Conservation (phyloP, 2,329 filamentous ascomycete species). For the Akanthomyces uredinophilus region DNA sequence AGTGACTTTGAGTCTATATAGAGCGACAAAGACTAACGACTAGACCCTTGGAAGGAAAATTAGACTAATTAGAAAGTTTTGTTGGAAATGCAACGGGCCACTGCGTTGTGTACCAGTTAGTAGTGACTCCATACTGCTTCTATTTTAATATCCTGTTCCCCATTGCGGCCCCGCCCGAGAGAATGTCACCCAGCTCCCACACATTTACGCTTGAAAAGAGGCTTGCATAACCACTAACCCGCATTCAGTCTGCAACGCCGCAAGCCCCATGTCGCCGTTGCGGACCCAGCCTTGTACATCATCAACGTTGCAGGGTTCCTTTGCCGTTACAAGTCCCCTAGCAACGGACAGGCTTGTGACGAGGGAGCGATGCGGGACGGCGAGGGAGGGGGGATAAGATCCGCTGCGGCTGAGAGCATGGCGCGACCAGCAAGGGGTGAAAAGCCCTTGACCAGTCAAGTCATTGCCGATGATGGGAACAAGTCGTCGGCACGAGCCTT, state of each 20-base stretch:
- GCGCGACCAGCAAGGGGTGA: neutral
- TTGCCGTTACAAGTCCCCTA: neutral
- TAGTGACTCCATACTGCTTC: too few relatives aligned
- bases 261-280: neutral
- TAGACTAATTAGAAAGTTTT: too few relatives aligned
- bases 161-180: too few relatives aligned
- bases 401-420: neutral
- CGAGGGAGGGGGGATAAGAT: neutral
- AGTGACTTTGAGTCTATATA: conserved; percentile 14
- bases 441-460: neutral
- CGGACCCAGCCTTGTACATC: neutral
- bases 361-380: too few relatives aligned
- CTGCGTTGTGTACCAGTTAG: too few relatives aligned
- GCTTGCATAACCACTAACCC: neutral
- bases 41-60: neutral
- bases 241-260: neutral
- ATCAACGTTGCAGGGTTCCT: neutral
- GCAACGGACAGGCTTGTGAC: neutral
- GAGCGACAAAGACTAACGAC: too few relatives aligned
- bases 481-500: neutral
- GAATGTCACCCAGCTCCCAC: neutral
- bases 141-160: too few relatives aligned
- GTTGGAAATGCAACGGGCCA: too few relatives aligned
- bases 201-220: neutral
- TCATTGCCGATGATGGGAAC: neutral